Evolutionary conservation across 345 rosid species (phyloP).

Genomic region (Corchorus olitorius): DNA sequence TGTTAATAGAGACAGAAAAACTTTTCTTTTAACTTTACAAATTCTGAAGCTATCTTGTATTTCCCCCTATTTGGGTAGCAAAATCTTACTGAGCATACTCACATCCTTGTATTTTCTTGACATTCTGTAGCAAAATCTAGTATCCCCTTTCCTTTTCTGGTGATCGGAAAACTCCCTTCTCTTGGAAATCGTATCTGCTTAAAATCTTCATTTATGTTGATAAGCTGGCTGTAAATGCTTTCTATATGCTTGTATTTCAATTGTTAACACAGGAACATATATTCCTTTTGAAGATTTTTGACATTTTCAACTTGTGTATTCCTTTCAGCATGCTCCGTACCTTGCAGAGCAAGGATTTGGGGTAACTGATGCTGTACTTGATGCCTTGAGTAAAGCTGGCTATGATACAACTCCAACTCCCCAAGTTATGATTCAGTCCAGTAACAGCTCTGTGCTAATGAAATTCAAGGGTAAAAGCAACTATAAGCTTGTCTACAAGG

Average conservation of each 20-base stretch:
- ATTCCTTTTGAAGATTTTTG: not conserved
- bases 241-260: not conserved
- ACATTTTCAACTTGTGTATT: constrained; percentile 17
- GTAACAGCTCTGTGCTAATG: constrained; percentile 68
- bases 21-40: too few species aligned
- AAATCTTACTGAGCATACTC: not conserved
- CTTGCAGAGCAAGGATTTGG: constrained; percentile 58
- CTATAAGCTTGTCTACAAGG: constrained; percentile 64
- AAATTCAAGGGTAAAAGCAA: constrained; percentile 49
- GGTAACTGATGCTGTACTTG: constrained; percentile 57
- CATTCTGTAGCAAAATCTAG: not conserved
- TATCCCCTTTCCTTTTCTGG: not conserved
- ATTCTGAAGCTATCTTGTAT: too few species aligned
- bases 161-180: not conserved
- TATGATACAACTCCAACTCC: constrained; percentile 44
- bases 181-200: not conserved
- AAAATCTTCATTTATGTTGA: not conserved
- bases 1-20: too few species aligned
- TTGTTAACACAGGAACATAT: not conserved
- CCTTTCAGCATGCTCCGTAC: constrained; percentile 71
- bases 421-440: constrained; percentile 84
- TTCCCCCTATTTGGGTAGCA: not conserved
- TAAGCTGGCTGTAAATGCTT: constrained; percentile 9
- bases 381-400: constrained; percentile 61
- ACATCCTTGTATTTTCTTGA: not conserved